These are phyloP conservation scores for Lachancea waltii DNA, from an alignment of 805 yeast genomes.

Conservation along the genomic window DNA sequence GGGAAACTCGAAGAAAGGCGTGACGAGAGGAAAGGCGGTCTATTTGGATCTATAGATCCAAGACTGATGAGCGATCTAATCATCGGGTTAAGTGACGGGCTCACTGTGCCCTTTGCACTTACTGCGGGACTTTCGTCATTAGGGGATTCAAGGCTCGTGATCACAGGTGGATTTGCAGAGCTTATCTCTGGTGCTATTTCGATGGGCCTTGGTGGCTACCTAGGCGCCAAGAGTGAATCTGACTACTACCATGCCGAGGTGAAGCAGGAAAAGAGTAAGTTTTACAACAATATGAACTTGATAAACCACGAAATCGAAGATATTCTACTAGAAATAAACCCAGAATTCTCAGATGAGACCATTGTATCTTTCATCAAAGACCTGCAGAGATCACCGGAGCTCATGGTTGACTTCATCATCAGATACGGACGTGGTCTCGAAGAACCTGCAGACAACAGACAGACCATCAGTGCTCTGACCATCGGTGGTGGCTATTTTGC, in stretches of 20 bases:
- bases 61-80: constrained; percentile 90
- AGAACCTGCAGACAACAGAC: constrained; percentile 91
- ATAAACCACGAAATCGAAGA: constrained; percentile 77
- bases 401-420: constrained; percentile 79
- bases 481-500: constrained; percentile 84
- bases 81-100: constrained; percentile 91
- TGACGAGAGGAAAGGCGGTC: constrained; percentile 15
- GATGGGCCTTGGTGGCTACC: constrained; percentile 95
- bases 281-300: constrained; percentile 56
- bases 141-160: constrained; percentile 84
- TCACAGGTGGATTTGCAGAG: constrained; percentile 98
- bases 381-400: constrained; percentile 67
- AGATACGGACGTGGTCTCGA: constrained; percentile 89
- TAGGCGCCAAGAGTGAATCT: constrained; percentile 87
- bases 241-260: constrained; percentile 72
- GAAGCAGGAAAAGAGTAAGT: constrained; percentile 58
- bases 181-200: constrained; percentile 94
- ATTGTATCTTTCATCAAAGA: constrained; percentile 68
- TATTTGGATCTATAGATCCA: constrained; percentile 65
- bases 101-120: constrained; percentile 97
- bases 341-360: constrained; percentile 57
- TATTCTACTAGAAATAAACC: constrained; percentile 62
- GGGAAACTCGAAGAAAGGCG: constrained; percentile 9
- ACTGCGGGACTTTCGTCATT: constrained; percentile 92
- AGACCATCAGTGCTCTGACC: constrained; percentile 78